Percentiles rank a stretch among this genome's conserved stretches.
phyloP scores from a whole-genome alignment of 768 basidiomycete species.

The Naganishia randhawae region DNA sequence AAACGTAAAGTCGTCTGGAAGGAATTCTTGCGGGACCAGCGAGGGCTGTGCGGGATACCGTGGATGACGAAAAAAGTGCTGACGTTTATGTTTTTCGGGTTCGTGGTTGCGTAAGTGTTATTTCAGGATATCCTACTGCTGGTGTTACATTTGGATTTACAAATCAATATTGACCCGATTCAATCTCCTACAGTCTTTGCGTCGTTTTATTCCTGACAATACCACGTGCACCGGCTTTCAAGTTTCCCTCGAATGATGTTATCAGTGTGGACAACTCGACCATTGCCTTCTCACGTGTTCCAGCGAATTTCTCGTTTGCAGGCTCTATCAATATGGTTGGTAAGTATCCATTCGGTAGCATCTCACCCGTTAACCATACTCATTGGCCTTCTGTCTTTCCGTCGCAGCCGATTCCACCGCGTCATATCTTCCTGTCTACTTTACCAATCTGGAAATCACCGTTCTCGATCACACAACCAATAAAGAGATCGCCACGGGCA shows the following conservation, averaged over 20 bases:
- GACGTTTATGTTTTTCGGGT: conserved; percentile 57
- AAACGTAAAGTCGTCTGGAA: conserved; percentile 63
- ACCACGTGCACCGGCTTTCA: conserved; percentile 73
- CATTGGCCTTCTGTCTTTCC: conserved; percentile 8
- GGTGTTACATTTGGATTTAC: too few relatives aligned
- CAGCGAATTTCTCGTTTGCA: conserved; percentile 87
- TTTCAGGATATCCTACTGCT: conserved; percentile 50
- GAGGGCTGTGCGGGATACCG: conserved; percentile 67
- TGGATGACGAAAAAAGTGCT: conserved; percentile 71
- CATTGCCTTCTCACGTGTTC: conserved; percentile 65
- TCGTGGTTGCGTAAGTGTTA: conserved; percentile 62
- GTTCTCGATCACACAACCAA: conserved; percentile 68
- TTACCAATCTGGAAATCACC: conserved; percentile 64
- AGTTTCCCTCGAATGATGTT: conserved; percentile 61
- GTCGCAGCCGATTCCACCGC: conserved; percentile 61
- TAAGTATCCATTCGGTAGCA: conserved; percentile 33
- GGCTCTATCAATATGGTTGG: conserved; percentile 68
- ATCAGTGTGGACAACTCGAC: conserved; percentile 55
- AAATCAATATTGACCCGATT: conserved; percentile 10
- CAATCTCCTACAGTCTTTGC: conserved; percentile 57
- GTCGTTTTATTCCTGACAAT: conserved; percentile 72
- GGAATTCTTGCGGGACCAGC: conserved; percentile 72
- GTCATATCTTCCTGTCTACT: conserved; percentile 73
- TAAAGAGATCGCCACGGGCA: conserved; percentile 65
- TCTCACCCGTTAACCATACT: too few relatives aligned